A percentile compares a stretch with the other conserved stretches of the same genome.
Conservation (phyloP, 352 stramenopile species). For the Phytophthora kernoviae region DNA sequence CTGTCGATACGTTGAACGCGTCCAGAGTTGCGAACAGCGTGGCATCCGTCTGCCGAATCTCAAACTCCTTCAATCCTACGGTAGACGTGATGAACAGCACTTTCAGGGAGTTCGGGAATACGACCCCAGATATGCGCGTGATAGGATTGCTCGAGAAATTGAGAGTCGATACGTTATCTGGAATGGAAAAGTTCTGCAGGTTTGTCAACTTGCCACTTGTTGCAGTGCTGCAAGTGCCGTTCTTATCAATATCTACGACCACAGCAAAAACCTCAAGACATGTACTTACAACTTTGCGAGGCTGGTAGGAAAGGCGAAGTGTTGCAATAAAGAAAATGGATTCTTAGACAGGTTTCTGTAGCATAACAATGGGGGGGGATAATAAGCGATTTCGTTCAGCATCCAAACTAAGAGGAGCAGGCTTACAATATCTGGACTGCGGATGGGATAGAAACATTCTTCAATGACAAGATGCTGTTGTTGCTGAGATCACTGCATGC, state of each 20-base stretch:
- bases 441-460: constrained; percentile 30
- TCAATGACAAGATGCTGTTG: constrained; percentile 36
- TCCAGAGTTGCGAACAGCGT: constrained; percentile 28
- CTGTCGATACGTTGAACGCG: constrained; percentile 38
- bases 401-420: not conserved
- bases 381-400: not conserved
- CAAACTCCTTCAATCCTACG: constrained; percentile 41
- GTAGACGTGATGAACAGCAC: constrained; percentile 29
- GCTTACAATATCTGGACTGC: constrained; percentile 38
- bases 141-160: constrained; percentile 47
- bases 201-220: constrained; percentile 32
- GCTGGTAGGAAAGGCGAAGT: constrained; percentile 24
- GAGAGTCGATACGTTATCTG: constrained; percentile 31
- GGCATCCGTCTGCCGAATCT: constrained; percentile 42
- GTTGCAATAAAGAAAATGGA: constrained; percentile 31
- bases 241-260: not conserved
- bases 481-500: constrained; percentile 33
- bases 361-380: not conserved
- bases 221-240: constrained; percentile 12
- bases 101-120: constrained; percentile 35
- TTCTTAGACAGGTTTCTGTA: constrained; percentile 46
- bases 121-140: constrained; percentile 35
- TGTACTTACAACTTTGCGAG: constrained; percentile 38
- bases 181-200: constrained; percentile 41
- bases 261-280: not conserved